Conservation (phyloP, 805 yeast genomes). For the Candida ortonii region DNA sequence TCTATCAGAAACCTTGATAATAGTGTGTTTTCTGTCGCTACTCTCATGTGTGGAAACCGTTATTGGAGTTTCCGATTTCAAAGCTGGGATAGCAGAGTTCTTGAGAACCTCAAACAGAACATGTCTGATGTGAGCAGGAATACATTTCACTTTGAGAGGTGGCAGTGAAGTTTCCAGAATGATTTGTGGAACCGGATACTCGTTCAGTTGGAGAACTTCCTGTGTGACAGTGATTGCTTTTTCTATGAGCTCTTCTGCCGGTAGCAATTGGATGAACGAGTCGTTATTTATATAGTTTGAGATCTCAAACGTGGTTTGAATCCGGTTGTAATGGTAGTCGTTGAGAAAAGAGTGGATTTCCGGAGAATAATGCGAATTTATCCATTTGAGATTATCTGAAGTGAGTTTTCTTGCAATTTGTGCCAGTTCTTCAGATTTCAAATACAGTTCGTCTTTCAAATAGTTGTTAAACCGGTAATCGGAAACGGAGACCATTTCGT, state of each 20-base stretch:
- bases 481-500: slow-evolving; percentile 3
- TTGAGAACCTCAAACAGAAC: slow-evolving; percentile 32
- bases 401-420: slow-evolving; percentile 14
- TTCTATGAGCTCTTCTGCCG: slow-evolving; percentile 14
- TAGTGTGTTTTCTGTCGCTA: slow-evolving; percentile 5
- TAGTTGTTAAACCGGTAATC: slow-evolving; percentile 13
- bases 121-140: slow-evolving; percentile 31
- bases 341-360: slow-evolving; percentile 24
- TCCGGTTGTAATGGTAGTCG: slow-evolving; percentile 25
- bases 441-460: slow-evolving; percentile 19
- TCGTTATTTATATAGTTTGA: slow-evolving; percentile 22
- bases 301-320: slow-evolving; percentile 25
- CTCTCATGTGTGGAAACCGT: slow-evolving; percentile 9
- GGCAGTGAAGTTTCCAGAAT: slow-evolving; percentile 5
- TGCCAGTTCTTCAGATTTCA: slow-evolving; percentile 20
- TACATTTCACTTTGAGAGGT: slow-evolving; percentile 18
- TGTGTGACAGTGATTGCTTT: slow-evolving; percentile 23
- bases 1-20: slow-evolving; percentile 26
- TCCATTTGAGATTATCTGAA: slow-evolving; percentile 17
- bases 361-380: slow-evolving; percentile 19
- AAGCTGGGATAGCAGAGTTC: slow-evolving; percentile 31
- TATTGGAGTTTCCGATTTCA: slow-evolving; percentile 21
- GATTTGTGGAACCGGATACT: slow-evolving; percentile 32
- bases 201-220: slow-evolving; percentile 25
- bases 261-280: slow-evolving; percentile 15